Evolutionary conservation across 2,329 filamentous ascomycete species (phyloP).

Genomic region (Dactylella cylindrospora): DNA sequence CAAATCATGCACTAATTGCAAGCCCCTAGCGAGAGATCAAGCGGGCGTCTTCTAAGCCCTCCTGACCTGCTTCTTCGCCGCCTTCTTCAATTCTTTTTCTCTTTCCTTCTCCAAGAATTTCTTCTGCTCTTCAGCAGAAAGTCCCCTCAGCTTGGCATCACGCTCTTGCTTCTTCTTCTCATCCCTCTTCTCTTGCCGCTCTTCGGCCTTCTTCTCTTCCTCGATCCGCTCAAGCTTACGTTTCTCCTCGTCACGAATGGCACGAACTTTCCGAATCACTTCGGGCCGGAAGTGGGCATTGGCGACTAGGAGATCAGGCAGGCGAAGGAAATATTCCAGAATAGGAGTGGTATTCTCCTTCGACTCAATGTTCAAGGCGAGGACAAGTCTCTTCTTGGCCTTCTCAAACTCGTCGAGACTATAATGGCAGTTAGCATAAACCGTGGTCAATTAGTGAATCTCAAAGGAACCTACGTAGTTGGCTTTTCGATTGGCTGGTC

Average conservation of each 20-base stretch:
- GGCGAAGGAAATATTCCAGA: constrained; percentile 76
- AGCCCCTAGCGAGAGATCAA: not conserved
- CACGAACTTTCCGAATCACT: constrained; percentile 79
- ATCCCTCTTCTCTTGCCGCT: constrained; percentile 70
- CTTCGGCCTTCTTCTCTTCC: constrained; percentile 79
- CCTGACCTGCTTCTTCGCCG: constrained; percentile 64
- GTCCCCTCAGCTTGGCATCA: constrained; percentile 73
- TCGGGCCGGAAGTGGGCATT: constrained; percentile 84
- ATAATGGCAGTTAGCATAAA: constrained; percentile 61
- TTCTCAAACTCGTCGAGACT: constrained; percentile 33
- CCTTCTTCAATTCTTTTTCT: constrained; percentile 68
- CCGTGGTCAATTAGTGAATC: not conserved
- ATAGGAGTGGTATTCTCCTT: constrained; percentile 66
- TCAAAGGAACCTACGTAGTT: constrained; percentile 64
- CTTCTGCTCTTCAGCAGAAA: constrained; percentile 81
- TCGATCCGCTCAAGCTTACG: constrained; percentile 75
- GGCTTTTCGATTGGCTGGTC: constrained; percentile 90
- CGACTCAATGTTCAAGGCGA: constrained; percentile 25
- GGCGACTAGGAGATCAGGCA: constrained; percentile 78
- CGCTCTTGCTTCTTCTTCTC: constrained; percentile 84
- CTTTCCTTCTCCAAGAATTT: constrained; percentile 80
- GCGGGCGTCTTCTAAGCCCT: constrained; percentile 38
- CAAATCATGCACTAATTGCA: not conserved
- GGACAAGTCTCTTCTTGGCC: constrained; percentile 36
- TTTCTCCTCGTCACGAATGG: constrained; percentile 76